Conservation (phyloP, 2,329 filamentous ascomycete genomes). For the Podosphaera fusca region DNA sequence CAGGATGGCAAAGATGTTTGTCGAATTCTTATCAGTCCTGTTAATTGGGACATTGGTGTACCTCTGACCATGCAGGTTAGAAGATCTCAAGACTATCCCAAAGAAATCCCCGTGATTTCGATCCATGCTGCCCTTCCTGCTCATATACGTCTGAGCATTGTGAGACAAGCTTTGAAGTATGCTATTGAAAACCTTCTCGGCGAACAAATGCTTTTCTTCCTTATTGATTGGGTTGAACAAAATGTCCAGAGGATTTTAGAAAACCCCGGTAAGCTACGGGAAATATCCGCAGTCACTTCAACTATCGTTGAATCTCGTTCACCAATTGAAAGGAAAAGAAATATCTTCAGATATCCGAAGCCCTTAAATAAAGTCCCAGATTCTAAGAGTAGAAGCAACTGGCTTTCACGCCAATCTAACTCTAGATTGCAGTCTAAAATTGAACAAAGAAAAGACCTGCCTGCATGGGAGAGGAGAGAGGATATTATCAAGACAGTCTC, state of each 20-base stretch:
- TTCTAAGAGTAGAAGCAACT: constrained; percentile 37
- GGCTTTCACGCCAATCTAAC: constrained; percentile 42
- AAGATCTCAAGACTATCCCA: constrained; percentile 52
- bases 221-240: constrained; percentile 79
- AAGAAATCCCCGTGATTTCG: constrained; percentile 41
- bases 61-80: constrained; percentile 41
- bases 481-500: constrained; percentile 54
- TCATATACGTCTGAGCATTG: constrained; percentile 77
- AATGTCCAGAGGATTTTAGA: constrained; percentile 65
- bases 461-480: constrained; percentile 69
- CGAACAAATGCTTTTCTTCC: constrained; percentile 75
- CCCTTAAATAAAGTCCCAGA: constrained; percentile 42
- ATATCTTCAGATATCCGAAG: constrained; percentile 24
- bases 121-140: constrained; percentile 55
- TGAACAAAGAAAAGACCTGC: constrained; percentile 45
- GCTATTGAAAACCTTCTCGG: constrained; percentile 49
- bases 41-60: constrained; percentile 28
- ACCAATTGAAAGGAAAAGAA: constrained; percentile 11
- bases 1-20: constrained; percentile 39
- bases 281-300: constrained; percentile 59
- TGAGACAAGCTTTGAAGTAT: constrained; percentile 52
- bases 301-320: constrained; percentile 29
- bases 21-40: constrained; percentile 39
- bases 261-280: constrained; percentile 59
- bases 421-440: constrained; percentile 54